Evolutionary conservation across 2,329 filamentous ascomycete genomes (phyloP), one percentile per base, ranked within the genome.

Genomic region (Proliferodiscus dingleyae): DNA sequence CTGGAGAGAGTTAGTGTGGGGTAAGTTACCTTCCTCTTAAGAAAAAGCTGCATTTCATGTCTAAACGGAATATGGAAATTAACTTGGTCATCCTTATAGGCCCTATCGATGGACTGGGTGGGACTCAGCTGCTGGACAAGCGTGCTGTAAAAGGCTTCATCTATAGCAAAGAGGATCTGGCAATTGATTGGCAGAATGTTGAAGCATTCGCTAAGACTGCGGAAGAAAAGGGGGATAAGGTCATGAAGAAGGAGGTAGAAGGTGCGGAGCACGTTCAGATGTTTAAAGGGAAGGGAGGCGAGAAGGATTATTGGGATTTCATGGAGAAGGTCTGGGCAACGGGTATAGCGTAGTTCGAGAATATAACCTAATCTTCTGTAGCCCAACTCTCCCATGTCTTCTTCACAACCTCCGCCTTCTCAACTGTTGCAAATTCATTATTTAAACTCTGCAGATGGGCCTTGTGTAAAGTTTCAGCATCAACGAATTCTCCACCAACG

Each of bases 401-500:
- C 29, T 67, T 51, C 13, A 72, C 64, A 40, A 68, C 63, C 26
- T 60, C 58, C 6, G 70, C 68, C 9, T 50, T 54, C 37, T 61
- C 45, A 8, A 73, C 62, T 37, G 67, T 62, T 2, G 68, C 68
- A 64, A 74, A 74, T 52, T 74, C 71, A 29, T 72, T 70, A 29
- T 66, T 58, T 51, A 74, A 55, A 46, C 70, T 74, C 4, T 66
- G 70, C 37, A 73, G 52, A 34, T 66, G 66, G 10, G 72, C 68
- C 28, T 47, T 58, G 54, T 74, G 72, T 29, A 74, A 60, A 3
- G 65, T 69, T 52, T 74, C 70, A 0, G 71, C 66, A 53, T 72
- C 69, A 45, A 68, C 67, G 0, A 54, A 64, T 2, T 63, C 63
- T 4, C 32, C 38, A n/a, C 45, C 46, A 13, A 33, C 43, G 2